Evolutionary conservation across 495 filamentous ascomycete species (phyloP).

Genomic region (Neurospora sp.): DNA sequence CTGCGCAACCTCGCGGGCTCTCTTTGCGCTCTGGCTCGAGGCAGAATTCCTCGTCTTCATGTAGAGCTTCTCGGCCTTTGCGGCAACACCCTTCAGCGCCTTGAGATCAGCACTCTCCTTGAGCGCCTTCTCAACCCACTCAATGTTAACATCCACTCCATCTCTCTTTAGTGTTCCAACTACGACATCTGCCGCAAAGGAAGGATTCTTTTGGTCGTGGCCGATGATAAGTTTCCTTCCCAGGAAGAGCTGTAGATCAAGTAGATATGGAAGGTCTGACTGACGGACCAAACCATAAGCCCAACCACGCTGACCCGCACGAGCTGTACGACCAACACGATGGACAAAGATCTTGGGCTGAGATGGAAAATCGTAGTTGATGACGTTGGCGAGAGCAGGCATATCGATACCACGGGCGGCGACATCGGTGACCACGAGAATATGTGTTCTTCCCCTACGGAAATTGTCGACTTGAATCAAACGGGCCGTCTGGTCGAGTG

Average conservation of each 20-base stretch:
- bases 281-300: constrained; percentile 83
- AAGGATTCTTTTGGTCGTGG: constrained; percentile 41
- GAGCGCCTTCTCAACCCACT: constrained; percentile 69
- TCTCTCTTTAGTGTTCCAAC: constrained; percentile 64
- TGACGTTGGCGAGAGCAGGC: constrained; percentile 87
- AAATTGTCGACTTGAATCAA: constrained; percentile 86
- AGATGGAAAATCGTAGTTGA: constrained; percentile 97
- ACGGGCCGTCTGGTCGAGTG: constrained; percentile 84
- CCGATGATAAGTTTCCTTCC: constrained; percentile 69
- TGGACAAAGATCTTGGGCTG: constrained; percentile 97
- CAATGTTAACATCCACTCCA: constrained; percentile 57
- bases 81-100: constrained; percentile 57
- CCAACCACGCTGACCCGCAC: constrained; percentile 88
- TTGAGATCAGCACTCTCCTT: constrained; percentile 63
- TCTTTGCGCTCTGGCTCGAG: constrained; percentile 75
- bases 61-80: constrained; percentile 90
- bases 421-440: constrained; percentile 95
- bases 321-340: constrained; percentile 86
- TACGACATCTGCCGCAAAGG: constrained; percentile 70
- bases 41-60: constrained; percentile 80
- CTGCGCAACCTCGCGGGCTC: constrained; percentile 61
- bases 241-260: constrained; percentile 93
- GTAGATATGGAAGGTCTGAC: constrained; percentile 76
- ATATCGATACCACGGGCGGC: constrained; percentile 97
- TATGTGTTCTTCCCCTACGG: constrained; percentile 69